Conservation (phyloP, 106 monocot species). For the Alisma plantagoaquatica region DNA sequence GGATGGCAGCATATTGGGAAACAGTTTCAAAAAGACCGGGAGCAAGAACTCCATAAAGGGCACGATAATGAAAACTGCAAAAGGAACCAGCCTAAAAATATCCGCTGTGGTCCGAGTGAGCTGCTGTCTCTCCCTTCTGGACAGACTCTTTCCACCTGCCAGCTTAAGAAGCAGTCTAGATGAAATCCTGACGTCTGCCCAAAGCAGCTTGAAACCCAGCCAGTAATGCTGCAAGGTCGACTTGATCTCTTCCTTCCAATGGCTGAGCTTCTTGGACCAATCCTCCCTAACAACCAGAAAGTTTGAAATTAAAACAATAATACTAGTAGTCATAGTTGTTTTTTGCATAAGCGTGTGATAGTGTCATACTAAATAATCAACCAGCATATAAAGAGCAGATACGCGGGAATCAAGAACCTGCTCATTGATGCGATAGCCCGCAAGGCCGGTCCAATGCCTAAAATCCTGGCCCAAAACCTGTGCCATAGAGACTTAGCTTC, state of each 20-base stretch:
- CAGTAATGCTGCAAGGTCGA: conserved; percentile 88
- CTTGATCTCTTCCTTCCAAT: conserved; percentile 80
- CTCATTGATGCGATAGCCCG: conserved; percentile 69
- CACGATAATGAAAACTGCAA: conserved; percentile 93
- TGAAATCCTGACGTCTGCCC: conserved; percentile 83
- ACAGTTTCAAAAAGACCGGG: conserved; percentile 80
- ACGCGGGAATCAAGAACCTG: conserved; percentile 25
- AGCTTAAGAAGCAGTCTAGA: conserved; percentile 78
- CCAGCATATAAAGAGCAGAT: too few species aligned
- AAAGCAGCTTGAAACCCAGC: conserved; percentile 79
- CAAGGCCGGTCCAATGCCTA: conserved; percentile 65
- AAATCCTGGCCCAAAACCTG: conserved; percentile 43
- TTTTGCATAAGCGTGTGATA: too few species aligned
- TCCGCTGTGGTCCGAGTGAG: conserved; percentile 93
- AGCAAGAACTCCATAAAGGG: conserved; percentile 98
- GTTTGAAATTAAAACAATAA: too few species aligned
- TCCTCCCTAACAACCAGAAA: conserved; percentile 35
- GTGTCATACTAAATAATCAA: too few species aligned
- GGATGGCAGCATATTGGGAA: conserved; percentile 97
- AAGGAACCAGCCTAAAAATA: conserved; percentile 89
- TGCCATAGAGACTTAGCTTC: conserved; percentile 23
- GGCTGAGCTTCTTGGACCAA: conserved; percentile 45
- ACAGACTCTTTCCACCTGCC: conserved; percentile 74
- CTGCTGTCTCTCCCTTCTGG: conserved; percentile 90
- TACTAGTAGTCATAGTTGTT: too few species aligned